Conservation (phyloP, 371 early-diverging fungal genomes). For the Homolaphlyctis polyrhiza region DNA sequence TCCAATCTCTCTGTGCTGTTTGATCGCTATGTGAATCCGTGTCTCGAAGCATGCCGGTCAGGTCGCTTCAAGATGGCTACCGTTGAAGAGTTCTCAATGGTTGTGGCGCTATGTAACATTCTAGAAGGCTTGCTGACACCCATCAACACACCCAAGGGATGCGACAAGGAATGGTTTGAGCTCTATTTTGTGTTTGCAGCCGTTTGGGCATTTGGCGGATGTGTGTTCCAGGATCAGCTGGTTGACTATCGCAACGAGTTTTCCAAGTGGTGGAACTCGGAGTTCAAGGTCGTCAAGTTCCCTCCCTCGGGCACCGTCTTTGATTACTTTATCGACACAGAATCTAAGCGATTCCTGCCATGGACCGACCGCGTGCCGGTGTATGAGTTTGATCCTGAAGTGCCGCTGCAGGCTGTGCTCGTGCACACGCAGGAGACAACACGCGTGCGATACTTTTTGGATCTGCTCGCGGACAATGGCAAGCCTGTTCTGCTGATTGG, state of each 20-base stretch:
- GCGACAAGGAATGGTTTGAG: constrained; percentile 64
- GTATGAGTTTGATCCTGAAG: constrained; percentile 49
- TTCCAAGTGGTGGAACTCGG: constrained; percentile 57
- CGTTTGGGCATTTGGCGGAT: constrained; percentile 64
- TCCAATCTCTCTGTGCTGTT: constrained; percentile 49
- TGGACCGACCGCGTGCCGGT: constrained; percentile 54
- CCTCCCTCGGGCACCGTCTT: constrained; percentile 54
- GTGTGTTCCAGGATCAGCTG: constrained; percentile 51
- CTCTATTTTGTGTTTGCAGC: constrained; percentile 60
- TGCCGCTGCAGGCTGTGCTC: constrained; percentile 47
- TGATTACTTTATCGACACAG: constrained; percentile 55
- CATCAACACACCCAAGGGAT: constrained; percentile 54
- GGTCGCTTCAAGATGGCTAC: constrained; percentile 53
- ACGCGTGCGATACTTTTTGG: constrained; percentile 47
- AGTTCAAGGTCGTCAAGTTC: constrained; percentile 58
- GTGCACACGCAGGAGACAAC: constrained; percentile 58
- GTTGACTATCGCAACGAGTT: constrained; percentile 57
- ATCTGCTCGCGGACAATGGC: constrained; percentile 53
- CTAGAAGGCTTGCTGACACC: constrained; percentile 55
- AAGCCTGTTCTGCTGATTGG: constrained; percentile 58
- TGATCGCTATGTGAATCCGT: constrained; percentile 54
- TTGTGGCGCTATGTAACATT: constrained; percentile 51
- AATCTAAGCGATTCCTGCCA: constrained; percentile 49
- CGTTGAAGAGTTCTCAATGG: constrained; percentile 57
- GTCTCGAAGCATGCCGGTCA: constrained; percentile 46